Evolutionary conservation across 306 rosid genomes (phyloP), one percentile per base, ranked within the genome.

Genomic region (Casuarina equisetifolia): DNA sequence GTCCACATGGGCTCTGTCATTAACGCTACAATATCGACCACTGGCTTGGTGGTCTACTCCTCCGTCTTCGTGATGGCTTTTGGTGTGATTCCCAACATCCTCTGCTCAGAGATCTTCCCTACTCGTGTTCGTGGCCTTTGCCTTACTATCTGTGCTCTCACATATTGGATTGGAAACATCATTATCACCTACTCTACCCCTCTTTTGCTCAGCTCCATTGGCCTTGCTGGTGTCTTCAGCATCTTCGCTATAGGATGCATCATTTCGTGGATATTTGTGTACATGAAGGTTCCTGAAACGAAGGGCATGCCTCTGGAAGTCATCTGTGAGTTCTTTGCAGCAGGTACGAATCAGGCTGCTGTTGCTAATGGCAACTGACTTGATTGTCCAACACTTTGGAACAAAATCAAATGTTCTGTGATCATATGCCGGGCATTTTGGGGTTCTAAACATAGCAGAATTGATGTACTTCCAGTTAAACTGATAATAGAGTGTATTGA

Each of bases 221-320:
- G 97, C 59, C 90, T 86, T 4, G 48, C 82, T 0, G 91, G 97
- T 13, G 82, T 91, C 59, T 87, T 91, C 42, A 68, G 84, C 38
- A 45, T 91, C 75, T 91, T 86, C 44, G 90, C 79, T 13, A 71
- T 17, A 38, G 91, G 88, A 58, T 86, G 92, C 89, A 70, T 84
- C 78, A 69, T 88, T 53, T 78, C 97, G 5, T 89, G 86, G 91
- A 75, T 88, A 72, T 91, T 91, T 74, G 92, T 91, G 5, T 86
- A 71, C 86, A 76, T 86, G 69, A 91, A 89, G 77, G 92, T 88
- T 51, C 92, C 97, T 35, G 94, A 91, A 79, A 89, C 94, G 1
- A 91, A 89, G 83, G 97, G 92, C 76, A 91, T 91, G 97, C 92
- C 94, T 76, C 76, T 88, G 32, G 97, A 91, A 85, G 94, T 91